A percentile compares a stretch with the other conserved stretches of the same genome.
These are phyloP conservation scores for Pythium rishiriense DNA, from an alignment of 352 stramenopile genomes.

Conservation along the genomic window DNA sequence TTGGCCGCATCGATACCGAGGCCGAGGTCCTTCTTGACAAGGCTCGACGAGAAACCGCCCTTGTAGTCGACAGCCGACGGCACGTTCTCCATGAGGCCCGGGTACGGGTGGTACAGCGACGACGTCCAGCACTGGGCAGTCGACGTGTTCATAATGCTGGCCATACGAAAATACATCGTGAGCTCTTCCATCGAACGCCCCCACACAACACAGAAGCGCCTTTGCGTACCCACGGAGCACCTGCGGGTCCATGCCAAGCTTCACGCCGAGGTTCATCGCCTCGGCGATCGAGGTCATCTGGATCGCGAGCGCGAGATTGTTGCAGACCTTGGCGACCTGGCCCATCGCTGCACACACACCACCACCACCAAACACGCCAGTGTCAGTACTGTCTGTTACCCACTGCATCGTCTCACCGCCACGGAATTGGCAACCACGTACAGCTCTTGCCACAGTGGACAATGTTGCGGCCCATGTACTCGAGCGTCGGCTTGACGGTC, in stretches of 20 bases:
- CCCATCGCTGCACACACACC: slow-evolving; percentile 46
- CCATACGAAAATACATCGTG: neutral
- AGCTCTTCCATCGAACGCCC: neutral
- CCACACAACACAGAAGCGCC: neutral
- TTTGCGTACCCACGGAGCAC: slow-evolving; percentile 75
- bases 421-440: slow-evolving; percentile 32
- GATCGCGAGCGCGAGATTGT: slow-evolving; percentile 97
- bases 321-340: slow-evolving; percentile 95
- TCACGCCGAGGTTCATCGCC: slow-evolving; percentile 95
- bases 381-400: neutral
- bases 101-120: slow-evolving; percentile 94
- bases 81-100: slow-evolving; percentile 89
- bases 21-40: slow-evolving; percentile 98
- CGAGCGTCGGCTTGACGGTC: slow-evolving; percentile 77
- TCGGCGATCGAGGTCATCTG: slow-evolving; percentile 96
- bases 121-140: slow-evolving; percentile 97
- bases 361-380: slow-evolving; percentile 19
- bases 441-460: slow-evolving; percentile 92
- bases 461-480: slow-evolving; percentile 94
- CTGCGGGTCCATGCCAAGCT: slow-evolving; percentile 93
- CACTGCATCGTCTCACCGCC: neutral
- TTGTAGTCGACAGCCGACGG: slow-evolving; percentile 89
- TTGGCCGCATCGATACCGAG: slow-evolving; percentile 93
- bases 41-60: slow-evolving; percentile 85
- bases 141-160: slow-evolving; percentile 96